A percentile compares a stretch with the other conserved stretches of the same genome.
Evolutionary conservation across 768 basidiomycete species (phyloP).

Genomic region (Lactarius tabidus): DNA sequence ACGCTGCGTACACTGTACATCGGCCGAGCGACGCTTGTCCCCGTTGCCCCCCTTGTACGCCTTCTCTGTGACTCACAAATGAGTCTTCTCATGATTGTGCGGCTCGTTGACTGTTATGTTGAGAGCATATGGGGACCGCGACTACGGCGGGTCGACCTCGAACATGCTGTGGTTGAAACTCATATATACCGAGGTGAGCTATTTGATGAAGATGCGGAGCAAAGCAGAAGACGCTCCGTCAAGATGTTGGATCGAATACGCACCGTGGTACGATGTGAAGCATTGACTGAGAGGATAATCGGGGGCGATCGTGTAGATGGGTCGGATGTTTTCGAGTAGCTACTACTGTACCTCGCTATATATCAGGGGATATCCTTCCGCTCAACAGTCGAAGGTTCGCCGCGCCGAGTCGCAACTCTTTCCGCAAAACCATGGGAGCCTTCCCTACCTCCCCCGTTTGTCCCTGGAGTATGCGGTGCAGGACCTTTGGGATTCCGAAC

Average conservation of each 20-base stretch:
- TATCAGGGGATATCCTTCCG: not conserved
- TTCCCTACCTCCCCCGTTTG: conserved; percentile 6
- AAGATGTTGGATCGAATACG: conserved; percentile 36
- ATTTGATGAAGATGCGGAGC: conserved; percentile 4
- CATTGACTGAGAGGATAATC: conserved; percentile 47
- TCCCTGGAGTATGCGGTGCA: not conserved
- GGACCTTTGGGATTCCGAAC: conserved; percentile 24
- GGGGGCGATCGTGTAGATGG: conserved; percentile 48
- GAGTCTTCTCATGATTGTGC: conserved; percentile 34
- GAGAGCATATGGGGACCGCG: conserved; percentile 58
- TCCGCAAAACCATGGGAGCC: conserved; percentile 17
- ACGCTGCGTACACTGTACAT: conserved; percentile 43
- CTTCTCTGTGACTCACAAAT: conserved; percentile 32
- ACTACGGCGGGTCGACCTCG: conserved; percentile 46
- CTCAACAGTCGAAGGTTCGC: not conserved
- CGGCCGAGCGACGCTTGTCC: conserved; percentile 48
- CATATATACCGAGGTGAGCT: conserved; percentile 6
- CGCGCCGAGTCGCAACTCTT: conserved; percentile 2
- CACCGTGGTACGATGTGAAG: conserved; percentile 46
- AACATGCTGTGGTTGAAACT: conserved; percentile 33
- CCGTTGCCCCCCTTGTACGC: conserved; percentile 38
- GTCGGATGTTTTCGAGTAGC: conserved; percentile 16
- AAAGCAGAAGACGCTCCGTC: conserved; percentile 11
- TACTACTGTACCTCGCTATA: not conserved
- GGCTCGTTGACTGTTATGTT: conserved; percentile 50